Evolutionary conservation across 305 asterid species (phyloP), one percentile per base, ranked within the genome.

Genomic region (Fraxinus sp.): DNA sequence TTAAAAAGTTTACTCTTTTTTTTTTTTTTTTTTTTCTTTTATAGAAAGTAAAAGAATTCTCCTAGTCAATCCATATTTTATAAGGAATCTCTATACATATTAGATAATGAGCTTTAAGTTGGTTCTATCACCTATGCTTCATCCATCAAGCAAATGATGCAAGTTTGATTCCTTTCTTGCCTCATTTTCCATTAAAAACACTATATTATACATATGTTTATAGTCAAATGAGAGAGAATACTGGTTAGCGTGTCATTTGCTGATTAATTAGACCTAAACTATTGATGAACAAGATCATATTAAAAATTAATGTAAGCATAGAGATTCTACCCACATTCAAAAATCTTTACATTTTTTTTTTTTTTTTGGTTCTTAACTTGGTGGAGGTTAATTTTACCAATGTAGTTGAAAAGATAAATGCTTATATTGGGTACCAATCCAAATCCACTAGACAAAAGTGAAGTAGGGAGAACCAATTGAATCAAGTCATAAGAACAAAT

Each of bases 91-190:
- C 22, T 24, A n/a, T 33, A 9, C 37, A 62, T 18, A 32, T 39
- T 39, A 66, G 73, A 66, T 66, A 22, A 66, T 24, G 74, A 66
- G 5, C 24, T 36, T 13, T 35, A 62, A 66, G 76, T 78, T 36
- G 75, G 59, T 62, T 62, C 32, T 8, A 18, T 22, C 28, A 24
- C 20, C 22, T 11, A 62, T 20, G 76, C 81, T 72, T 66, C 59
- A 52, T 78, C 57, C 75, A 78, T 59, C 76, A 36, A 30, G 76
- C 76, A 64, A 79, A 59, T 24, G 76, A 64, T 62, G 76, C 14
- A 37, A 36, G 14, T 62, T 64, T 62, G 59, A 55, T 30, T 26
- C 52, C 81, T 6, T 41, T 41, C 52, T 41, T 41, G 16, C 52
- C 52, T 5, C 16, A 10, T 41, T 41, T 9, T 41, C 52, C 52